phyloP scores from a whole-genome alignment of 2,329 filamentous ascomycete species.

The Basipetospora chlamydospora region DNA sequence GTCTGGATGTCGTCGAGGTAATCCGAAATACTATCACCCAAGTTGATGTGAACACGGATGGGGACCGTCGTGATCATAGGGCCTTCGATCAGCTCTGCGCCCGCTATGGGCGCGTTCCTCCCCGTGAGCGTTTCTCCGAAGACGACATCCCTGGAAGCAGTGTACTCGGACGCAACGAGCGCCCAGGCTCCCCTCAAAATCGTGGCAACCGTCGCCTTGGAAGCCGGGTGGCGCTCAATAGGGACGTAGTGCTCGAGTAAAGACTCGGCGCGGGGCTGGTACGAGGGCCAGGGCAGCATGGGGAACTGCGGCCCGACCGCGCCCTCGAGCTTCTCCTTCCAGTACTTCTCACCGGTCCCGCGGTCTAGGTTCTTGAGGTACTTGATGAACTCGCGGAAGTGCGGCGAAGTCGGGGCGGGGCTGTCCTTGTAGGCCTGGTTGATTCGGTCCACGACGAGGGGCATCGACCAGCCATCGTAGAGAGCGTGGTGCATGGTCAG shows the following conservation, averaged over 20 bases:
- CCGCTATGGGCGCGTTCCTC: conserved; percentile 32
- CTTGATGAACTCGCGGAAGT: conserved; percentile 34
- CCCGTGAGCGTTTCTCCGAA: conserved; percentile 47
- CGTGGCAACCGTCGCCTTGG: conserved; percentile 36
- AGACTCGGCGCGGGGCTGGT: conserved; percentile 36
- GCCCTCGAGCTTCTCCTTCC: conserved; percentile 29
- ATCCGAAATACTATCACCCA: conserved; percentile 26
- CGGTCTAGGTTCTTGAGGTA: conserved; percentile 26
- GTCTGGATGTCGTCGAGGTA: conserved; percentile 43
- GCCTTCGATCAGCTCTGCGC: conserved; percentile 39
- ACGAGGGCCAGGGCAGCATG: conserved; percentile 27
- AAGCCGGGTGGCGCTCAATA: conserved; percentile 15
- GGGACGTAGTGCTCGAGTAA: conserved; percentile 37
- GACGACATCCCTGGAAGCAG: conserved; percentile 35
- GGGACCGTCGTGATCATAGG: conserved; percentile 49
- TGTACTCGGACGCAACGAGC: conserved; percentile 37
- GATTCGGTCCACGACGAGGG: conserved; percentile 31
- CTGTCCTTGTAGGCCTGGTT: conserved; percentile 29
- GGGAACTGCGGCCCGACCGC: conserved; percentile 33
- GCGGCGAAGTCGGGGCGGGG: background rate
- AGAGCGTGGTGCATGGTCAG: conserved; percentile 40
- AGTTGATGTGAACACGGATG: conserved; percentile 31
- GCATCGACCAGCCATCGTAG: conserved; percentile 44
- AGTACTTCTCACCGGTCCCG: conserved; percentile 27
- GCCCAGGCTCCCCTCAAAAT: conserved; percentile 46